These are phyloP conservation scores for Sporothrix mexicana DNA, from an alignment of 2,329 filamentous ascomycete species.

Conservation along the genomic window DNA sequence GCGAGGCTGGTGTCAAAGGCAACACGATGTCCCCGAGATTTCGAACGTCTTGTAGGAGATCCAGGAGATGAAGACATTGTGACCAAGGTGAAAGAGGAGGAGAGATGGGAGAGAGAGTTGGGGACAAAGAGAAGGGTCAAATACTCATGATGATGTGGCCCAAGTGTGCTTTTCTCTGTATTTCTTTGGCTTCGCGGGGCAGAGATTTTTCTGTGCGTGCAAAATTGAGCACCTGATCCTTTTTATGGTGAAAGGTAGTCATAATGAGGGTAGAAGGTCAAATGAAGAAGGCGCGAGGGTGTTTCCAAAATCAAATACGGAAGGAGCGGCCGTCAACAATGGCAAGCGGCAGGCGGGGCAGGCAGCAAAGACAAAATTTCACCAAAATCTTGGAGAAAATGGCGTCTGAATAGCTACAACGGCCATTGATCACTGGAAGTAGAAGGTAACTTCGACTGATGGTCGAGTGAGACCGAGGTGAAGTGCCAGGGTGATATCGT, in stretches of 20 bases:
- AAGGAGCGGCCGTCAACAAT: slow-evolving; percentile 10
- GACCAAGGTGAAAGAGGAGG: neutral
- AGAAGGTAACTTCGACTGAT: neutral
- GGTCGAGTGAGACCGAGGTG: neutral
- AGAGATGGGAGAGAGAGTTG: neutral
- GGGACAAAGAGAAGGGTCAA: neutral
- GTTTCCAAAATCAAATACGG: neutral
- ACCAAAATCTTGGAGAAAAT: neutral
- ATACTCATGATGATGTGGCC: neutral
- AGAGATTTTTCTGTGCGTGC: neutral
- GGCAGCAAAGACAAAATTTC: neutral
- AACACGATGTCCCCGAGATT: slow-evolving; percentile 30
- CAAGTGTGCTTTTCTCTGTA: neutral
- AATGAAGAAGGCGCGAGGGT: neutral
- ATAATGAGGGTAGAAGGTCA: neutral
- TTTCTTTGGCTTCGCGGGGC: neutral
- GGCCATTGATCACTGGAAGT: too few relatives aligned
- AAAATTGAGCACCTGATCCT: neutral
- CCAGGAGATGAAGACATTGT: slow-evolving; percentile 29
- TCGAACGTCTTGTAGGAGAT: slow-evolving; percentile 13
- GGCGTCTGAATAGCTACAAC: too few relatives aligned
- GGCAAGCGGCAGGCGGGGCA: neutral
- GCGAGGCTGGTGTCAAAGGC: slow-evolving; percentile 32
- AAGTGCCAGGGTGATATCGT: neutral
- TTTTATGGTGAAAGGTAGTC: neutral